Conservation (phyloP, 176 grass and related monocot genomes). For the Hsuehochloa calcarea region DNA sequence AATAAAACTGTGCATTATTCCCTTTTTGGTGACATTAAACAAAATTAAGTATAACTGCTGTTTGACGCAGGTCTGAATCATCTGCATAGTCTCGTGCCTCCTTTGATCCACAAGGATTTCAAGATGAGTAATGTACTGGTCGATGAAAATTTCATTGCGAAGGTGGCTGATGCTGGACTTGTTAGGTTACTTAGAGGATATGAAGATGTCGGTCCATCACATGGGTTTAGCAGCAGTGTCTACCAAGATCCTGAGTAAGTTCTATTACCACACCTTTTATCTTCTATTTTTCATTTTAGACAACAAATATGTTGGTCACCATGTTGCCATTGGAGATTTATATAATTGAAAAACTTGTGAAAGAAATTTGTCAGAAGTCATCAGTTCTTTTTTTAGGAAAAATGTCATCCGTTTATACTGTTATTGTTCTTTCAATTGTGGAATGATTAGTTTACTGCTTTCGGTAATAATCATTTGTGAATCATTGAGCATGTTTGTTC, state of each 20-base stretch:
- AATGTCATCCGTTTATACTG: background rate
- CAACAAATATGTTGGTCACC: background rate
- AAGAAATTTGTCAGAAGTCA: background rate
- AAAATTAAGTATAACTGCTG: slow-evolving; percentile 17
- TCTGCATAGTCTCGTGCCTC: slow-evolving; percentile 72
- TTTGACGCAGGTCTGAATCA: slow-evolving; percentile 63
- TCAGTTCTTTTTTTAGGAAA: background rate
- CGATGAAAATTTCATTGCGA: slow-evolving; percentile 99
- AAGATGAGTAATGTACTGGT: slow-evolving; percentile 96
- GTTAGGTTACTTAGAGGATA: slow-evolving; percentile 59
- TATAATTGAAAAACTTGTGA: slow-evolving; percentile 5
- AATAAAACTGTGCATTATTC: background rate
- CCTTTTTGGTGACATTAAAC: background rate
- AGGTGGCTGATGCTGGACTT: slow-evolving; percentile 85
- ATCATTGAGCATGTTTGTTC: slow-evolving; percentile 27
- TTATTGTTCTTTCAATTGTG: background rate
- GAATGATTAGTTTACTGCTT: slow-evolving; percentile 9
- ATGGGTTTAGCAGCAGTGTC: slow-evolving; percentile 48
- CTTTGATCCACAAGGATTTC: slow-evolving; percentile 82
- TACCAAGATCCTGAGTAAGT: slow-evolving; percentile 88
- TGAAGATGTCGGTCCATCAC: slow-evolving; percentile 52
- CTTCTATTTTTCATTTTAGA: slow-evolving; percentile 21
- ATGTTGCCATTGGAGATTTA: background rate
- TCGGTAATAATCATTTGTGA: background rate
- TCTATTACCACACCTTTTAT: background rate